Evolutionary conservation across 345 rosid genomes (phyloP).

Genomic region (Populus ilicifolia): DNA sequence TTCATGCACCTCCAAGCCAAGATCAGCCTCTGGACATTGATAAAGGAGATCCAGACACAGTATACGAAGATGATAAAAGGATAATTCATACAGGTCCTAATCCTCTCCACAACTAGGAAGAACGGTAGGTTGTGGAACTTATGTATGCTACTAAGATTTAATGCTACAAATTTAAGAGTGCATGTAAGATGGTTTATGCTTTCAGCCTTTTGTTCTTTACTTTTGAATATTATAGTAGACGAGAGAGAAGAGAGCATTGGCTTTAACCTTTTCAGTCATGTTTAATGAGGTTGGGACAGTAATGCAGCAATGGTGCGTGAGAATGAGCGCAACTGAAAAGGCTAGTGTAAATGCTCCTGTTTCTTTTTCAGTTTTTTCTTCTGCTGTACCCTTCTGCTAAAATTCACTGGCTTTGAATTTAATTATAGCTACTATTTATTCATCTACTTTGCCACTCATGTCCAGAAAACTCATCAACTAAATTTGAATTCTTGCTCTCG

Average conservation of each 20-base stretch:
- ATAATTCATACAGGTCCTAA: constrained; percentile 87
- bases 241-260: constrained; percentile 41
- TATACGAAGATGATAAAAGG: constrained; percentile 75
- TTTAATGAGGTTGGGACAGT: constrained; percentile 24
- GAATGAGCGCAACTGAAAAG: constrained; percentile 7
- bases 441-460: constrained; percentile 7
- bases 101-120: constrained; percentile 75
- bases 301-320: constrained; percentile 7
- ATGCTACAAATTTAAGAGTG: constrained; percentile 7
- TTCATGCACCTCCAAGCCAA: constrained; percentile 35
- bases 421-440: constrained; percentile 24
- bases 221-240: constrained; percentile 12
- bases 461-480: background rate
- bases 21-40: constrained; percentile 21
- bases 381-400: constrained; percentile 24
- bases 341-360: constrained; percentile 63
- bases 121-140: constrained; percentile 10
- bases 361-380: constrained; percentile 33
- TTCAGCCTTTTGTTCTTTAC: constrained; percentile 5
- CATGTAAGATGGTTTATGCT: background rate
- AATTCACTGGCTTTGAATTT: constrained; percentile 24
- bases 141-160: constrained; percentile 1
- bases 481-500: background rate
- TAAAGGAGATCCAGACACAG: constrained; percentile 32
- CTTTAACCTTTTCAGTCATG: constrained; percentile 43